Base-by-base conservation (phyloP, 192 early-diverging fungal species). In the Chytriomyces confervae region DNA sequence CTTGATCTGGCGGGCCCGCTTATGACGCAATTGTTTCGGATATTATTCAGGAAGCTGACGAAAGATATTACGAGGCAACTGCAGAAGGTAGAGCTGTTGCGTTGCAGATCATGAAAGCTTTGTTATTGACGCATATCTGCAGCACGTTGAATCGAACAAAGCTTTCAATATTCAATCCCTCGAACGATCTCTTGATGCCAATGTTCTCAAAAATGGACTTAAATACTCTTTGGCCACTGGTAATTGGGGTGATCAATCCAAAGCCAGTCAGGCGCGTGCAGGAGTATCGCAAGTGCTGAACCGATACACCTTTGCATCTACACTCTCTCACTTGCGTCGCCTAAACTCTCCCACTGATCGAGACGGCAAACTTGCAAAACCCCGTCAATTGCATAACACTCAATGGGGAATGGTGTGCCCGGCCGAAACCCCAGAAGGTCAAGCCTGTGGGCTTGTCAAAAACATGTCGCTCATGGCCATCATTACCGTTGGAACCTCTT, bases 171-270 rank as follows among this genome's bases (percentile, higher is more conserved):
- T 46, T 5, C 13, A n/a, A 11, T 62, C 53, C 47, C 48, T 77
- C 66, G 29, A 62, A 43, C 69, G 50, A 18, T 95, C 95, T 0
- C 87, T 97, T 51, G 95, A 96, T 71, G 82, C 91, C 13, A 91
- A 86, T 80, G 97, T 91, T 6, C 97, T 99, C 77, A 96, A 94
- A 20, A 92, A 91, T 48, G 98, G 98, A 61, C 86, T 99, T 16
- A 89, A 93, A 77, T 99, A 97, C 81, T 95, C 96, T 63, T 86
- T 99, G 66, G 97, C 98, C 3, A 99, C 98, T 3, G 98, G 98
- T 23, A 99, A 99, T 89, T 99, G 98, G 98, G 97, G 98, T 66
- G 97, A 97, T 64, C 98, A 99, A 82, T 91, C 94, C 79, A 99
- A 98, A 83, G 92, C 95, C 13, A 94, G 92, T 93, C 90, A 93